Evolutionary conservation across 139 green algal species (phyloP).

Genomic region (Klebsormidium nitens): DNA sequence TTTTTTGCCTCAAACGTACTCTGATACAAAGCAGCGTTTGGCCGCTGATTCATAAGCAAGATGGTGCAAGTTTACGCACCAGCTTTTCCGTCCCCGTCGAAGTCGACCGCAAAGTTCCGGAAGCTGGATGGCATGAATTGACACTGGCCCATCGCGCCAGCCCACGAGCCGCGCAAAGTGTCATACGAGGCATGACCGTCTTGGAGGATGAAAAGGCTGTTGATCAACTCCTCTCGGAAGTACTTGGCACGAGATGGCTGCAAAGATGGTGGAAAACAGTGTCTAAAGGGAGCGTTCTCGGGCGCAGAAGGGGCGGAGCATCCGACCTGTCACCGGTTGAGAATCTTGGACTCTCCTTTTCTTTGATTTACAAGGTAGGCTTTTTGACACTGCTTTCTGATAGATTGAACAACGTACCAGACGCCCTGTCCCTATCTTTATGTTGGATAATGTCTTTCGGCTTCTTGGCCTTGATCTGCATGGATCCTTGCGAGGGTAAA

Average conservation of each 20-base stretch:
- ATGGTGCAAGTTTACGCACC: no score
- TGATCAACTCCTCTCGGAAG: conserved; percentile 37
- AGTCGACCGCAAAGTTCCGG: conserved; percentile 30
- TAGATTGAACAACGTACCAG: not conserved
- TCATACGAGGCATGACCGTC: not conserved
- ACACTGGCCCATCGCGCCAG: conserved; percentile 45
- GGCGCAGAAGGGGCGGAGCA: no score
- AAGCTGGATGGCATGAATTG: conserved; percentile 50
- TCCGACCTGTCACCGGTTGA: not conserved
- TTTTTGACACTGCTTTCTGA: not conserved
- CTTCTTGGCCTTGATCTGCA: no score
- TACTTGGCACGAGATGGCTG: conserved; percentile 13
- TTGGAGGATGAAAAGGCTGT: conserved; percentile 16
- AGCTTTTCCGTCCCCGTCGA: conserved; percentile 31
- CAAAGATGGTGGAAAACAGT: not conserved
- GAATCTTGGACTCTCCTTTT: not conserved
- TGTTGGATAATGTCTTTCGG: no score
- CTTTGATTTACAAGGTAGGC: not conserved
- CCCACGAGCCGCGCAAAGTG: conserved; percentile 34
- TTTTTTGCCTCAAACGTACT: no score
- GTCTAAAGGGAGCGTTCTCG: no score
- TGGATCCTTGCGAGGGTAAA: no score
- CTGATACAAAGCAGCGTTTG: no score
- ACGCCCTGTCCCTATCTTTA: no score
- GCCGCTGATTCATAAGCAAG: no score